These are phyloP conservation scores for Penicillium cinerascens DNA, from an alignment of 495 filamentous ascomycete genomes.

Conservation along the genomic window DNA sequence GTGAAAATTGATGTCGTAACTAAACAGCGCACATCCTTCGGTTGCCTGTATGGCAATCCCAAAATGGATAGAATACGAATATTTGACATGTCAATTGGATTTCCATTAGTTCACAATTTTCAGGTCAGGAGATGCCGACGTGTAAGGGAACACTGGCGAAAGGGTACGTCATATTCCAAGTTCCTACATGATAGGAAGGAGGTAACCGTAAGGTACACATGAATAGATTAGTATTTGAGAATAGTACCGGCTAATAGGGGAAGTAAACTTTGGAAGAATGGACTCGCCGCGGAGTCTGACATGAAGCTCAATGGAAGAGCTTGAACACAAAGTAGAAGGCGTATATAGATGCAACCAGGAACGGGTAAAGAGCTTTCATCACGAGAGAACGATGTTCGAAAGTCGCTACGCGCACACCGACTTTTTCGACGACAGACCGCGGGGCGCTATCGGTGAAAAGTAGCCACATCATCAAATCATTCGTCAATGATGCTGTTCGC, in stretches of 20 bases:
- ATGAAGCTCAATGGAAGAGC: neutral
- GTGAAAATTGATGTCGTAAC: conserved; percentile 4
- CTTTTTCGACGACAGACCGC: conserved; percentile 8
- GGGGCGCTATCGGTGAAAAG: conserved; percentile 3
- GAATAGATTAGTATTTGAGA: neutral
- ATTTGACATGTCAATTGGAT: conserved; percentile 15
- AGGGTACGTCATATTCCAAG: conserved; percentile 2
- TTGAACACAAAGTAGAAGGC: conserved; percentile 1
- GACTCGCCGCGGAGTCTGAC: too few species aligned
- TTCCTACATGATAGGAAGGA: neutral
- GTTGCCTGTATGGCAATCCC: too few species aligned
- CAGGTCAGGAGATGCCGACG: neutral
- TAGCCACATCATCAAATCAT: conserved; percentile 2
- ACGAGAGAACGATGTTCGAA: conserved; percentile 1
- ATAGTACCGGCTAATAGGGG: neutral
- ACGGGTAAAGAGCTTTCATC: neutral
- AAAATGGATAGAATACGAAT: neutral
- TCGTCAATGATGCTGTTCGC: conserved; percentile 1
- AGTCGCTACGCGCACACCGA: neutral
- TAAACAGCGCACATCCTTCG: too few species aligned
- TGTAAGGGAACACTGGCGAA: conserved; percentile 1
- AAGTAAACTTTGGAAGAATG: neutral
- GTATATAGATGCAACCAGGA: neutral
- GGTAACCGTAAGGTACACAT: neutral
- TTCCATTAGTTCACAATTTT: neutral